Evolutionary conservation across 108 stramenopile genomes (phyloP).

Genomic region (Chaetoceros tenuissimus): DNA sequence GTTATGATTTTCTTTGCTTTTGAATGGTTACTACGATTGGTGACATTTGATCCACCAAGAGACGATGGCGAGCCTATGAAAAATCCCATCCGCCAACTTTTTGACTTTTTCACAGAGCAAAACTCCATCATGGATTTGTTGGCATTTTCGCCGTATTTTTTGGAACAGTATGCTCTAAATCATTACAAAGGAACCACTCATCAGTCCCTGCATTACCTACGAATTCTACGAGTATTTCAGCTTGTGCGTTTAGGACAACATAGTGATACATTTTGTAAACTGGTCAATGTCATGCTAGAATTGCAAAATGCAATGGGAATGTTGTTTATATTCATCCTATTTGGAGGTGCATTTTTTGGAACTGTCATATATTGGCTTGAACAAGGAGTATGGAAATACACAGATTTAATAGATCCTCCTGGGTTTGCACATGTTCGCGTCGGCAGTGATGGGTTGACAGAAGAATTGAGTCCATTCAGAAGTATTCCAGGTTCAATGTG

Average conservation of each 20-base stretch:
- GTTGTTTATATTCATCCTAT: slow-evolving; percentile 35
- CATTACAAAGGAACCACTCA: slow-evolving; percentile 31
- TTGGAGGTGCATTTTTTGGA: slow-evolving; percentile 63
- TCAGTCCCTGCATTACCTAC: slow-evolving; percentile 39
- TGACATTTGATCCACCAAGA: slow-evolving; percentile 21
- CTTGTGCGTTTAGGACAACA: slow-evolving; percentile 55
- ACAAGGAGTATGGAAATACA: slow-evolving; percentile 58
- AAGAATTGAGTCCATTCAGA: slow-evolving; percentile 52
- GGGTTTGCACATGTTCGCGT: slow-evolving; percentile 33
- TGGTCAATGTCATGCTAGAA: slow-evolving; percentile 32
- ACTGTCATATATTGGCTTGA: slow-evolving; percentile 62
- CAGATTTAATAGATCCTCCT: slow-evolving; percentile 19
- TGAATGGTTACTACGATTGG: slow-evolving; percentile 48
- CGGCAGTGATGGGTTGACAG: slow-evolving; percentile 31
- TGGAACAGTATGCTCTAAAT: slow-evolving; percentile 28
- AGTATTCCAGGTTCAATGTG: slow-evolving; percentile 55
- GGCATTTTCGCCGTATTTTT: slow-evolving; percentile 53
- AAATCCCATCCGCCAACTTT: slow-evolving; percentile 15
- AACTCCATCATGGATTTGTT: slow-evolving; percentile 37
- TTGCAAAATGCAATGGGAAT: slow-evolving; percentile 33
- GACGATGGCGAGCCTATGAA: neutral
- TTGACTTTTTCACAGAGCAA: slow-evolving; percentile 19
- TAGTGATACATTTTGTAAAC: slow-evolving; percentile 38
- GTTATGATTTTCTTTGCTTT: slow-evolving; percentile 45
- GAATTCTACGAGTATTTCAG: slow-evolving; percentile 57